A percentile compares a stretch with the other conserved stretches of the same genome.
Evolutionary conservation across 495 filamentous ascomycete species (phyloP).

Genomic region (Talaromyces stipitatus): DNA sequence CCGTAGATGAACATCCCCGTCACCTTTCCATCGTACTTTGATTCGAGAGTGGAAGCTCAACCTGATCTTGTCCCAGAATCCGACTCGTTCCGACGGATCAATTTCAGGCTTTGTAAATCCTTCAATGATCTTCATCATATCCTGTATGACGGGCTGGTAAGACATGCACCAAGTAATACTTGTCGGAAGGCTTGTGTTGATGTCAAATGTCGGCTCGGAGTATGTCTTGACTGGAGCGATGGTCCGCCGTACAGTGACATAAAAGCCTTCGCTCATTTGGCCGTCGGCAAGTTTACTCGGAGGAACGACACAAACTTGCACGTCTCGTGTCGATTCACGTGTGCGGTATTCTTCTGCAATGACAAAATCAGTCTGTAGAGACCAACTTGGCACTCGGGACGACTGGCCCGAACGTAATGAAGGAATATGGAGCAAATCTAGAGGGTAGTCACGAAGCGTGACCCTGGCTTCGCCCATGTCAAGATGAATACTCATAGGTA

Average conservation of each 20-base stretch:
- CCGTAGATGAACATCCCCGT: slow-evolving; percentile 91
- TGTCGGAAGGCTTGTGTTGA: slow-evolving; percentile 86
- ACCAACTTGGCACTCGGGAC: slow-evolving; percentile 70
- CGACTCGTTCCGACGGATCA: slow-evolving; percentile 85
- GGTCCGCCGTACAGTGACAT: slow-evolving; percentile 81
- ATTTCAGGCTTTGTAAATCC: slow-evolving; percentile 92
- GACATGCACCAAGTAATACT: slow-evolving; percentile 95
- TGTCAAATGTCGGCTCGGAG: slow-evolving; percentile 82
- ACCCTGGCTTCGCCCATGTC: slow-evolving; percentile 87
- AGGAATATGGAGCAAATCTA: slow-evolving; percentile 88
- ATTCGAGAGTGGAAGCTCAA: slow-evolving; percentile 92
- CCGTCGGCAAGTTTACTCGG: slow-evolving; percentile 45
- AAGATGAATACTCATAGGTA: slow-evolving; percentile 84
- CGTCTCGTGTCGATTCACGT: slow-evolving; percentile 65
- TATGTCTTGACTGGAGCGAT: slow-evolving; percentile 95
- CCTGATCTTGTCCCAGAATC: slow-evolving; percentile 99
- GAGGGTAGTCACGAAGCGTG: slow-evolving; percentile 82
- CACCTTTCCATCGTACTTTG: slow-evolving; percentile 82
- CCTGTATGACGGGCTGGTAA: slow-evolving; percentile 96
- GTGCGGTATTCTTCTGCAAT: slow-evolving; percentile 90
- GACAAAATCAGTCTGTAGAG: slow-evolving; percentile 86
- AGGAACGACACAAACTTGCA: slow-evolving; percentile 81
- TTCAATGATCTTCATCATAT: slow-evolving; percentile 99
- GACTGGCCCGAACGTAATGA: slow-evolving; percentile 73
- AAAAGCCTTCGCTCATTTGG: slow-evolving; percentile 45